A percentile compares a stretch with the other conserved stretches of the same genome.
Conservation (phyloP, 108 stramenopile genomes). For the Skeletonema potamos region DNA sequence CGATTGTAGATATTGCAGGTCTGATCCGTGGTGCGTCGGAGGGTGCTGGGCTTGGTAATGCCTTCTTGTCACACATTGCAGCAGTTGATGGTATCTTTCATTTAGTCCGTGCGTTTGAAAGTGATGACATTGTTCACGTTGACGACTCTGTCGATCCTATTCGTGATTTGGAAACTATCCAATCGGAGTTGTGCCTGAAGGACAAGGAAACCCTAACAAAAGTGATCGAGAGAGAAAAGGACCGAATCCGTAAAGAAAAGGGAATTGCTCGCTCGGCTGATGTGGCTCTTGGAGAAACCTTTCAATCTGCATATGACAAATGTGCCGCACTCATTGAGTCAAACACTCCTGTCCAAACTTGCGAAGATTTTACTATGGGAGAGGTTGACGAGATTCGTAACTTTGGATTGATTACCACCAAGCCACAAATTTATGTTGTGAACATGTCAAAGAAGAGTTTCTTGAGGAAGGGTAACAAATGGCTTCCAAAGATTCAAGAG, state of each 20-base stretch:
- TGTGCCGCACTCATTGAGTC: slow-evolving; percentile 70
- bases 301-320: slow-evolving; percentile 76
- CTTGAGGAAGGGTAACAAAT: slow-evolving; percentile 94
- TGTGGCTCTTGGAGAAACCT: slow-evolving; percentile 66
- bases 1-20: slow-evolving; percentile 99
- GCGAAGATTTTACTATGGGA: slow-evolving; percentile 77
- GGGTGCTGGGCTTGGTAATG: slow-evolving; percentile 99
- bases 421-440: slow-evolving; percentile 97
- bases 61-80: slow-evolving; percentile 97
- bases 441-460: slow-evolving; percentile 95
- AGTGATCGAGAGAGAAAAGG: slow-evolving; percentile 74
- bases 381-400: slow-evolving; percentile 89
- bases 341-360: slow-evolving; percentile 83
- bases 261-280: slow-evolving; percentile 70
- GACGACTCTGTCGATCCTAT: slow-evolving; percentile 99
- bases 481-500: slow-evolving; percentile 93
- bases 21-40: slow-evolving; percentile 96
- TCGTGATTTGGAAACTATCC: slow-evolving; percentile 98
- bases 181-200: slow-evolving; percentile 94
- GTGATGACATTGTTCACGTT: slow-evolving; percentile 97
- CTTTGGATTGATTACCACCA: slow-evolving; percentile 95
- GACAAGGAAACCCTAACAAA: slow-evolving; percentile 75
- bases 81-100: slow-evolving; percentile 98
- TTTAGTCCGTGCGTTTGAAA: slow-evolving; percentile 95
- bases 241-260: slow-evolving; percentile 85